phyloP scores from a whole-genome alignment of 345 rosid species.

The Eucalyptus pauciflora region DNA sequence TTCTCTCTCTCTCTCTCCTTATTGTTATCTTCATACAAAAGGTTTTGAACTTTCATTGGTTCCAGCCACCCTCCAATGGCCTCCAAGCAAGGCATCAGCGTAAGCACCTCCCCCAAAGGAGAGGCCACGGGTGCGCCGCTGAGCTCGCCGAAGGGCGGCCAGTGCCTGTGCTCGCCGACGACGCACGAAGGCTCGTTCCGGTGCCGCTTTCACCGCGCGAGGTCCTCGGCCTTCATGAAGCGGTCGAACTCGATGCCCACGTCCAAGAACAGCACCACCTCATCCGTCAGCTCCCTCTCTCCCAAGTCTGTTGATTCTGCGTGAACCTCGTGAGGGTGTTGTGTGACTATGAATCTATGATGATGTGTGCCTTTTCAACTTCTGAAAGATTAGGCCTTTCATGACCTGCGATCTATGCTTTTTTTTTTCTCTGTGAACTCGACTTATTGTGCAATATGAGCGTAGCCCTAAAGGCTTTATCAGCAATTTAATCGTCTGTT shows the following conservation, averaged over 20 bases:
- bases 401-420: not conserved
- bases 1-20: not conserved
- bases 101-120: conserved; percentile 21
- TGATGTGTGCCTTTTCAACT: not conserved
- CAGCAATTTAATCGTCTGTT: not conserved
- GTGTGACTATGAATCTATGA: not conserved
- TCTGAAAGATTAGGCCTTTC: not conserved
- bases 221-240: conserved; percentile 26
- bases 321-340: not conserved
- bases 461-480: not conserved
- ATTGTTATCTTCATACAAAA: not conserved
- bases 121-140: not conserved
- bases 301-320: conserved; percentile 6
- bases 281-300: conserved; percentile 13
- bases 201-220: conserved; percentile 45
- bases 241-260: conserved; percentile 54
- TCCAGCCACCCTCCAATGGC: not conserved
- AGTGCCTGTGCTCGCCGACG: conserved; percentile 65
- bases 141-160: conserved; percentile 16
- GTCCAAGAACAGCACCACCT: not conserved
- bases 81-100: conserved; percentile 8
- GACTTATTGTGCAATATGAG: not conserved
- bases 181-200: conserved; percentile 67
- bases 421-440: not conserved
- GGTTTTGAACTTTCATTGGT: not conserved